Evolutionary conservation across 306 rosid genomes (phyloP).

Genomic region (Herpetospermum pedunculosum): DNA sequence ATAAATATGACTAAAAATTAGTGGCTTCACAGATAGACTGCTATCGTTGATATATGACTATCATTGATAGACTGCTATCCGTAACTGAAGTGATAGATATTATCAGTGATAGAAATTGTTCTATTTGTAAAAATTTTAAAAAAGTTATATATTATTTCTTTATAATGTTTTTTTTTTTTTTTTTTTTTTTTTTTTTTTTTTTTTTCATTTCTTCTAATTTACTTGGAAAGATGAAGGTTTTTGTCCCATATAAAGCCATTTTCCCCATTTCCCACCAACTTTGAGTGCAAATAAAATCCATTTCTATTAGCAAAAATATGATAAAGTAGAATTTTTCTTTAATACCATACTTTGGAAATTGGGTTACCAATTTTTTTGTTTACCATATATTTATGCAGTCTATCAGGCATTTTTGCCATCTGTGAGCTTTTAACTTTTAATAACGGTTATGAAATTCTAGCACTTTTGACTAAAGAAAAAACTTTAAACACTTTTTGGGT

Average conservation of each 20-base stretch:
- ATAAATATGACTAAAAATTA: no score
- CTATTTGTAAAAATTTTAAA: no score
- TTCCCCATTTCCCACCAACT: not conserved
- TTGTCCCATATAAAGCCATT: not conserved
- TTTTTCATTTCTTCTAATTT: slow-evolving; percentile 1
- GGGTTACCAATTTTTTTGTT: not conserved
- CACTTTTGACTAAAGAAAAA: not conserved
- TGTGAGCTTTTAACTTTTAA: not conserved
- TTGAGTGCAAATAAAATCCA: not conserved
- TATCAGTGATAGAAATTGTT: no score
- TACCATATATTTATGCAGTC: not conserved
- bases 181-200: not conserved
- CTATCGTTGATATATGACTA: no score
- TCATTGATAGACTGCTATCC: no score
- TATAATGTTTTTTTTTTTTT: no score
- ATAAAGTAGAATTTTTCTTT: not conserved
- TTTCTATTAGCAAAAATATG: not conserved
- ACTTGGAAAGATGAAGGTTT: not conserved
- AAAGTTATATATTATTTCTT: no score
- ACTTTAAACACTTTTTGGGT: not conserved
- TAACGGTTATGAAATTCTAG: not conserved
- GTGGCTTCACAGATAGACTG: no score
- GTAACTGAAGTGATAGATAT: no score
- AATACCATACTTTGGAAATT: not conserved
- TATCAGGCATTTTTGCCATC: not conserved